Percentiles rank a stretch among this genome's conserved stretches.
Evolutionary conservation across 2,329 filamentous ascomycete genomes (phyloP).

Genomic region (Penicillium corylophilum): DNA sequence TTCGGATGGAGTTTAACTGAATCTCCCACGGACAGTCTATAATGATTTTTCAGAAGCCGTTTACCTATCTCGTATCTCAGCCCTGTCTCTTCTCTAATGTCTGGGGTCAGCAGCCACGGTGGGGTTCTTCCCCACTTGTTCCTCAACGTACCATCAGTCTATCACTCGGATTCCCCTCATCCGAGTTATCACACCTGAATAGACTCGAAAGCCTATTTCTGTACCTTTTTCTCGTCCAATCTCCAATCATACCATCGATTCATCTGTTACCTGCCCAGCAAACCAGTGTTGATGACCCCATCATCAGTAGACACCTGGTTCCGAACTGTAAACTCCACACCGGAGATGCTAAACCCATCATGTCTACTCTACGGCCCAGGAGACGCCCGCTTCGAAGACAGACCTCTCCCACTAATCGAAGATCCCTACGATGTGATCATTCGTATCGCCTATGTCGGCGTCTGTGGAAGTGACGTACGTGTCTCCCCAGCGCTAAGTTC

Average conservation of each 20-base stretch:
- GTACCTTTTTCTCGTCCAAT: background rate
- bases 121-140: background rate
- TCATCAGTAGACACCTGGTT: background rate
- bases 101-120: background rate
- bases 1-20: background rate
- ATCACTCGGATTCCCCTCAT: background rate
- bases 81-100: background rate
- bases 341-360: slow-evolving; percentile 39
- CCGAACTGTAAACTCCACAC: background rate
- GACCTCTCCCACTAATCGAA: slow-evolving; percentile 35
- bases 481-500: no score
- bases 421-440: slow-evolving; percentile 44
- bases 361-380: slow-evolving; percentile 43
- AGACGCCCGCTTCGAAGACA: slow-evolving; percentile 40
- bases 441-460: slow-evolving; percentile 45
- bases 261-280: background rate
- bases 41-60: no score
- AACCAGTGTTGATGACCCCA: background rate
- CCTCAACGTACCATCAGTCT: background rate
- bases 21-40: background rate
- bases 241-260: background rate
- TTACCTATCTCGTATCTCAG: background rate
- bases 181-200: background rate
- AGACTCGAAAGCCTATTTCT: background rate
- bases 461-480: slow-evolving; percentile 45